phyloP scores from a whole-genome alignment of 1,139 yeast genomes.

The Yamadazyma blattariae region DNA sequence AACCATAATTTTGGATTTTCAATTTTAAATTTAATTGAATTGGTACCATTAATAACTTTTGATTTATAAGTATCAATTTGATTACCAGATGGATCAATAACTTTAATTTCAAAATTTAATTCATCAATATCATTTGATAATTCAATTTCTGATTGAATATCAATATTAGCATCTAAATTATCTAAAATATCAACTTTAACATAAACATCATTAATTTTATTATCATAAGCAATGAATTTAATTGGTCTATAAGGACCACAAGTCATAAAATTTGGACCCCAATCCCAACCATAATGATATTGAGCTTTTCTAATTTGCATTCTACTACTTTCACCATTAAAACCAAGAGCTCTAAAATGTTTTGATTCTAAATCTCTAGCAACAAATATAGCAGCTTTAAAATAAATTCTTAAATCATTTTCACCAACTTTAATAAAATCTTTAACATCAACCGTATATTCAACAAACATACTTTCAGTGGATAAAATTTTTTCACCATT shows the following conservation, averaged over 20 bases:
- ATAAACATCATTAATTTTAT: slow-evolving; percentile 17
- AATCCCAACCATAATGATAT: slow-evolving; percentile 58
- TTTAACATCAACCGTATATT: slow-evolving; percentile 14
- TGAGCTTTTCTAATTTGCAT: slow-evolving; percentile 49
- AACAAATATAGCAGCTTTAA: slow-evolving; percentile 19
- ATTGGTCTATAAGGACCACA: slow-evolving; percentile 47
- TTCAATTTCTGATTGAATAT: slow-evolving; percentile 6
- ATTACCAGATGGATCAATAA: slow-evolving; percentile 4
- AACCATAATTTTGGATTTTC: slow-evolving; percentile 35
- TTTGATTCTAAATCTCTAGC: slow-evolving; percentile 19
- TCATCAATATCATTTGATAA: slow-evolving; percentile 5
- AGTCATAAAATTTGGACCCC: slow-evolving; percentile 49
- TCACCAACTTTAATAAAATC: slow-evolving; percentile 5
- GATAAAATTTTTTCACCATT: slow-evolving; percentile 27
- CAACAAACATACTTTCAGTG: slow-evolving; percentile 38
- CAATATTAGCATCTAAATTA: slow-evolving; percentile 9
- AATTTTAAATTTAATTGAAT: slow-evolving; percentile 8
- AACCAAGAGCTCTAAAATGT: slow-evolving; percentile 20
- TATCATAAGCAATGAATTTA: slow-evolving; percentile 22
- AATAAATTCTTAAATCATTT: slow-evolving; percentile 18
- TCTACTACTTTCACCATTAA: slow-evolving; percentile 41
- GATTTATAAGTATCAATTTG: neutral
- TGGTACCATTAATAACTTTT: neutral
- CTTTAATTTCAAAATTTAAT: slow-evolving; percentile 5
- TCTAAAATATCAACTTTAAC: slow-evolving; percentile 17